phyloP scores from a whole-genome alignment of 192 early-diverging fungal genomes.

The Coemansia sp. region DNA sequence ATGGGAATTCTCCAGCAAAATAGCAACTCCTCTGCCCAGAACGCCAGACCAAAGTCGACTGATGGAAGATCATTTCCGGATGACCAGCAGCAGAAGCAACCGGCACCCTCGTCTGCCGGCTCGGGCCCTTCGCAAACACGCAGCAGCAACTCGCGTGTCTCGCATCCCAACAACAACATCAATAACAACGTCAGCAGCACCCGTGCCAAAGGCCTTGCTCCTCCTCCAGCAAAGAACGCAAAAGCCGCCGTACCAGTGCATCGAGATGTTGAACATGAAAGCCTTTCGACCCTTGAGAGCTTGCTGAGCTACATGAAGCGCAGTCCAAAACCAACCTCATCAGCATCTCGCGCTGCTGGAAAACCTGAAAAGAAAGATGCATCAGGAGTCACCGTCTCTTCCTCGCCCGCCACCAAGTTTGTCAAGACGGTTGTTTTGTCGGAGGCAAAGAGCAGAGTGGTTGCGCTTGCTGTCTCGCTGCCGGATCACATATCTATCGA shows the following conservation, averaged over 20 bases:
- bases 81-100: background rate
- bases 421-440: slow-evolving; percentile 35
- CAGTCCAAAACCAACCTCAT: slow-evolving; percentile 22
- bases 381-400: background rate
- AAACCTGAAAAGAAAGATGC: background rate
- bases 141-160: slow-evolving; percentile 21
- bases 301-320: slow-evolving; percentile 43
- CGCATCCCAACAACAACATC: background rate
- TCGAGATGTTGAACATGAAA: slow-evolving; percentile 6
- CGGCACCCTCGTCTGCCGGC: background rate
- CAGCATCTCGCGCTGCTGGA: background rate
- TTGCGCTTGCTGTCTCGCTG: slow-evolving; percentile 13
- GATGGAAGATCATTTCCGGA: background rate
- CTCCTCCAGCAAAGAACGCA: background rate
- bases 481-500: slow-evolving; percentile 20
- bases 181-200: too few species aligned
- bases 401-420: background rate
- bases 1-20: slow-evolving; percentile 2
- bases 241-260: slow-evolving; percentile 4
- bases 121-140: slow-evolving; percentile 10
- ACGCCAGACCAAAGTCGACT: background rate
- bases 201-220: background rate
- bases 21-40: background rate
- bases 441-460: slow-evolving; percentile 25
- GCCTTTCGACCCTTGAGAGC: slow-evolving; percentile 34